A percentile compares a stretch with the other conserved stretches of the same genome.
phyloP scores from a whole-genome alignment of 2,329 filamentous ascomycete species.

The Atkinsonella hypoxylon region DNA sequence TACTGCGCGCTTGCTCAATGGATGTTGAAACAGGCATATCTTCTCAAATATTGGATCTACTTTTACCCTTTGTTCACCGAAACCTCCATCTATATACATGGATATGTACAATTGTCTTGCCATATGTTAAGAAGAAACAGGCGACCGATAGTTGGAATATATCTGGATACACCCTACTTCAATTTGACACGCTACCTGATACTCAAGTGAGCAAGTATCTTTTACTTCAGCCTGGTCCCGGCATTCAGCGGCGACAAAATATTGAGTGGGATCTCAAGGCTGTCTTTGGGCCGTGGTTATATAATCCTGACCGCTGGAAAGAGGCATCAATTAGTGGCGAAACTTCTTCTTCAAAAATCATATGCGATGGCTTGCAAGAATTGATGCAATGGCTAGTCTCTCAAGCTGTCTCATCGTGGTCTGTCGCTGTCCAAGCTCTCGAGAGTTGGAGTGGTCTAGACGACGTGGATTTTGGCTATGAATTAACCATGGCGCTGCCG shows the following conservation, averaged over 20 bases:
- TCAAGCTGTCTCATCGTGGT: constrained; percentile 49
- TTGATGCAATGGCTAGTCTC: constrained; percentile 55
- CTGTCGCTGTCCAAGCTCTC: constrained; percentile 48
- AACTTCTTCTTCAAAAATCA: constrained; percentile 15
- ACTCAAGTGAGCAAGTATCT: constrained; percentile 47
- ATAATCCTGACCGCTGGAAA: constrained; percentile 48
- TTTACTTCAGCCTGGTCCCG: constrained; percentile 41
- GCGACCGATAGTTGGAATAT: constrained; percentile 52
- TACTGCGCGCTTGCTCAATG: constrained; percentile 55
- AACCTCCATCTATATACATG: constrained; percentile 51
- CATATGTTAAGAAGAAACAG: constrained; percentile 54
- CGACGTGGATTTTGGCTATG: constrained; percentile 57
- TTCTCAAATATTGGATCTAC: constrained; percentile 51
- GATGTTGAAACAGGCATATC: constrained; percentile 63
- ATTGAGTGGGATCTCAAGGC: constrained; percentile 55
- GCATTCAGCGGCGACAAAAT: constrained; percentile 25
- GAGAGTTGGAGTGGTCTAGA: constrained; percentile 62
- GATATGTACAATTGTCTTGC: constrained; percentile 57
- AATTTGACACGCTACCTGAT: constrained; percentile 52
- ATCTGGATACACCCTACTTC: constrained; percentile 40
- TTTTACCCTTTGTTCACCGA: constrained; percentile 55
- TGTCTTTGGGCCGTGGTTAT: constrained; percentile 62
- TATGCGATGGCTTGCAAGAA: constrained; percentile 54
- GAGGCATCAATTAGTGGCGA: constrained; percentile 4
- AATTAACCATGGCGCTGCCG: constrained; percentile 42